Percentiles rank a stretch among this genome's conserved stretches.
Conservation (phyloP, 2,329 filamentous ascomycete species). For the Paecilomyces formosus region DNA sequence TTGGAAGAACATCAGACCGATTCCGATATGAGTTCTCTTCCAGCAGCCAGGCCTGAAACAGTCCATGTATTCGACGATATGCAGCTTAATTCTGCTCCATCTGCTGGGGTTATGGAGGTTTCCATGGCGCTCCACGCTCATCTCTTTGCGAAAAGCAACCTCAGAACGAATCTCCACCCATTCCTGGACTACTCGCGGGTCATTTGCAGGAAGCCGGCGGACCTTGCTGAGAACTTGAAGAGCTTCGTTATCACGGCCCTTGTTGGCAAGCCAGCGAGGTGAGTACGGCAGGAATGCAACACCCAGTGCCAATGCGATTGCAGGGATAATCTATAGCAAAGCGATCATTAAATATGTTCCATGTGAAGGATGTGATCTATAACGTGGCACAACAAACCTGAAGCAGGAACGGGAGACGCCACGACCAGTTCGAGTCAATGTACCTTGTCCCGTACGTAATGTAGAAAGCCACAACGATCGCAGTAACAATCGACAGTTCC, state of each 20-base stretch:
- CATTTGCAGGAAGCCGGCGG: constrained; percentile 38
- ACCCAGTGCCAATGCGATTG: constrained; percentile 19
- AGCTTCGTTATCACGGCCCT: constrained; percentile 38
- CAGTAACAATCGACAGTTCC: constrained; percentile 9
- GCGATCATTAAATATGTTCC: not conserved
- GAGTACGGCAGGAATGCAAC: constrained; percentile 44
- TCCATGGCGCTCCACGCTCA: constrained; percentile 30
- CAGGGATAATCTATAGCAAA: constrained; percentile 28
- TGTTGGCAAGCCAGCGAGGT: constrained; percentile 43
- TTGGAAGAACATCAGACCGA: constrained; percentile 44
- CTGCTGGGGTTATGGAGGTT: constrained; percentile 36
- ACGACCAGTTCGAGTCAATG: constrained; percentile 30
- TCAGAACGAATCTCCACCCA: constrained; percentile 42
- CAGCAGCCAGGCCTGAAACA: constrained; percentile 40
- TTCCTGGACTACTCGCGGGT: constrained; percentile 43
- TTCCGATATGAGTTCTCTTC: constrained; percentile 40
- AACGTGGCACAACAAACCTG: not conserved
- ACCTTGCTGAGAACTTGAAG: constrained; percentile 37
- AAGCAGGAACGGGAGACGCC: constrained; percentile 27
- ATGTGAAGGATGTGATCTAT: not conserved
- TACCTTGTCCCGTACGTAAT: constrained; percentile 24
- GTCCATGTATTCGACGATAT: constrained; percentile 19
- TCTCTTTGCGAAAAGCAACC: constrained; percentile 37
- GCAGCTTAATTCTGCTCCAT: constrained; percentile 20
- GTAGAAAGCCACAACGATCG: constrained; percentile 8